Percentiles rank a stretch among this genome's conserved stretches.
Conservation (phyloP, 345 rosid species). For the Brassica incana region DNA sequence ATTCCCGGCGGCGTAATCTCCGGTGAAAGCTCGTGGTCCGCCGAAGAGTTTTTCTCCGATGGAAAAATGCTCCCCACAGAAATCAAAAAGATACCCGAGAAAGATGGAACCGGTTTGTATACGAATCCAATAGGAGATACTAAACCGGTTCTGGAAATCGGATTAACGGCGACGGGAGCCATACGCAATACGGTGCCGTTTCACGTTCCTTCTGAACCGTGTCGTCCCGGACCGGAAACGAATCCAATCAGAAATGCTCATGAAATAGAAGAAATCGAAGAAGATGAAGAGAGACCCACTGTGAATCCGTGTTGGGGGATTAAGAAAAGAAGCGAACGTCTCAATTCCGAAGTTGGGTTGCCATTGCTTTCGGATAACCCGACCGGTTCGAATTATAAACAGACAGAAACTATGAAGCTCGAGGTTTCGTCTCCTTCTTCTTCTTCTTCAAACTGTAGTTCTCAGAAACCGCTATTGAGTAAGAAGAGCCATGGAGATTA, state of each 20-base stretch:
- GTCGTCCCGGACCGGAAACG: not conserved
- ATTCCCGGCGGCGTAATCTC: slow-evolving; percentile 1
- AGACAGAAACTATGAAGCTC: slow-evolving; percentile 17
- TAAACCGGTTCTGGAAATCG: slow-evolving; percentile 4
- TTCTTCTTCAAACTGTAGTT: slow-evolving; percentile 18
- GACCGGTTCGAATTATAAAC: slow-evolving; percentile 39
- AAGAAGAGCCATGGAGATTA: slow-evolving; percentile 38
- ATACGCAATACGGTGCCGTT: not conserved
- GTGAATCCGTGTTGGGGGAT: slow-evolving; percentile 69
- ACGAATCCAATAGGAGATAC: not conserved
- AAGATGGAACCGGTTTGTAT: not conserved
- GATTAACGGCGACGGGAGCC: not conserved
- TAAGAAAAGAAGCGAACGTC: slow-evolving; percentile 58
- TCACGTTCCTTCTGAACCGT: not conserved
- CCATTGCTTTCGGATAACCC: slow-evolving; percentile 56
- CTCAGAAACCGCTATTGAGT: slow-evolving; percentile 60
- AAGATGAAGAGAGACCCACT: slow-evolving; percentile 30
- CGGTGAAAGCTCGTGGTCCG: slow-evolving; percentile 42
- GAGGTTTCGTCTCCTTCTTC: slow-evolving; percentile 3
- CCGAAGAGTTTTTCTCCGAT: slow-evolving; percentile 50
- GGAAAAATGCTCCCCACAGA: slow-evolving; percentile 50
- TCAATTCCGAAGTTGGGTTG: slow-evolving; percentile 37
- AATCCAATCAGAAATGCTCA: not conserved
- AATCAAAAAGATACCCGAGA: slow-evolving; percentile 34
- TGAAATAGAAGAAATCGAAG: slow-evolving; percentile 15